Conservation (phyloP, 2,329 filamentous ascomycete genomes). For the Alternaria infectoria region DNA sequence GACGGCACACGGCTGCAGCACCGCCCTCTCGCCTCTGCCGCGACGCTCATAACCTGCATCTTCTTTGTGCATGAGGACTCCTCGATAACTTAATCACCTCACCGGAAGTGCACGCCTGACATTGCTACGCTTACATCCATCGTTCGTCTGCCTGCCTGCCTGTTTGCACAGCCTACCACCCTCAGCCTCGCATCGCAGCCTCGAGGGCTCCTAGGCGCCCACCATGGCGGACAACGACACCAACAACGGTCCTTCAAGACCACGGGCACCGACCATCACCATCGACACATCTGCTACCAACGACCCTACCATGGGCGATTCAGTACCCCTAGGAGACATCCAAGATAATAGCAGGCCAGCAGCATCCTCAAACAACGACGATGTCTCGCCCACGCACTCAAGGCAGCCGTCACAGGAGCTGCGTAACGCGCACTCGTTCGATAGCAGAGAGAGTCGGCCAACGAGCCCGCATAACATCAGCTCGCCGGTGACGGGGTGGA, state of each 20-base stretch:
- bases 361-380: conserved; percentile 29
- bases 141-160: conserved; percentile 22
- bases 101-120: conserved; percentile 39
- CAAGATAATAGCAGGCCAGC: conserved; percentile 37
- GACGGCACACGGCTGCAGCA: background rate
- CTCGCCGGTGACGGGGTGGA: conserved; percentile 63
- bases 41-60: conserved; percentile 8
- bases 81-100: conserved; percentile 19
- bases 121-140: conserved; percentile 36
- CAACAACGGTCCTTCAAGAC: conserved; percentile 41
- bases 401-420: conserved; percentile 54
- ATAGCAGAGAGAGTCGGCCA: conserved; percentile 68
- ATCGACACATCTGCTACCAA: conserved; percentile 58
- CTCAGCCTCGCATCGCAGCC: conserved; percentile 10
- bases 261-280: conserved; percentile 59
- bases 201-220: conserved; percentile 25
- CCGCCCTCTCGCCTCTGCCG: conserved; percentile 11
- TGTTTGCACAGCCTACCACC: conserved; percentile 5
- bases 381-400: conserved; percentile 33
- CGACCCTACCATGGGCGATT: conserved; percentile 43
- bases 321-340: conserved; percentile 42
- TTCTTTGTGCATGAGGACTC: conserved; percentile 31
- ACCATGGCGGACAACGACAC: conserved; percentile 39
- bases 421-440: conserved; percentile 66
- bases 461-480: conserved; percentile 73